phyloP scores from a whole-genome alignment of 371 early-diverging fungal species.

The Entomophthora muscae region DNA sequence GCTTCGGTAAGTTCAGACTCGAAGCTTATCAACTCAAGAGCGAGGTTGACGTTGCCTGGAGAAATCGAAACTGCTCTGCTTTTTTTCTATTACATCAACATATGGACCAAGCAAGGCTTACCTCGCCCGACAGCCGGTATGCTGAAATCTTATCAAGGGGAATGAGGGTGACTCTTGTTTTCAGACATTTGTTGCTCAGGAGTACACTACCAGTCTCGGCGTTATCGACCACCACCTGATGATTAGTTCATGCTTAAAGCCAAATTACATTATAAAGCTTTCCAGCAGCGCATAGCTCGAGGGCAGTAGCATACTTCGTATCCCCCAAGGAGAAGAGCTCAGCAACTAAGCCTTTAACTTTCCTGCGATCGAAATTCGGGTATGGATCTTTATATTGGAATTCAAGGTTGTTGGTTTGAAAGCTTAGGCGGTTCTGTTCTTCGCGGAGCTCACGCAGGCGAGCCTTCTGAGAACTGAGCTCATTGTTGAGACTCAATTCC shows the following conservation, averaged over 20 bases:
- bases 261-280: conserved; percentile 62
- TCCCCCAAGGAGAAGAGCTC: conserved; percentile 58
- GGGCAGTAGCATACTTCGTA: conserved; percentile 48
- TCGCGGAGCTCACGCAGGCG: conserved; percentile 14
- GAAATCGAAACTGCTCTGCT: conserved; percentile 49
- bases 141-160: conserved; percentile 92
- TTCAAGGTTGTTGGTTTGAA: conserved; percentile 34
- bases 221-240: conserved; percentile 77
- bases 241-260: background rate
- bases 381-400: conserved; percentile 51
- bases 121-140: conserved; percentile 38
- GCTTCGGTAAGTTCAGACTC: conserved; percentile 61
- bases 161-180: conserved; percentile 83
- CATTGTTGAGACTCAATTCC: conserved; percentile 16
- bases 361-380: conserved; percentile 68
- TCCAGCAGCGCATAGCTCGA: conserved; percentile 90
- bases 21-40: conserved; percentile 64
- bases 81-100: conserved; percentile 33
- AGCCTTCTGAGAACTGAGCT: conserved; percentile 9
- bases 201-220: conserved; percentile 76
- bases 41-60: conserved; percentile 68
- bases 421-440: background rate
- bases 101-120: conserved; percentile 10
- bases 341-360: conserved; percentile 86
- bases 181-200: conserved; percentile 56